These are phyloP conservation scores for Juglanconis juglandina DNA, from an alignment of 2,329 filamentous ascomycete species.

Conservation along the genomic window DNA sequence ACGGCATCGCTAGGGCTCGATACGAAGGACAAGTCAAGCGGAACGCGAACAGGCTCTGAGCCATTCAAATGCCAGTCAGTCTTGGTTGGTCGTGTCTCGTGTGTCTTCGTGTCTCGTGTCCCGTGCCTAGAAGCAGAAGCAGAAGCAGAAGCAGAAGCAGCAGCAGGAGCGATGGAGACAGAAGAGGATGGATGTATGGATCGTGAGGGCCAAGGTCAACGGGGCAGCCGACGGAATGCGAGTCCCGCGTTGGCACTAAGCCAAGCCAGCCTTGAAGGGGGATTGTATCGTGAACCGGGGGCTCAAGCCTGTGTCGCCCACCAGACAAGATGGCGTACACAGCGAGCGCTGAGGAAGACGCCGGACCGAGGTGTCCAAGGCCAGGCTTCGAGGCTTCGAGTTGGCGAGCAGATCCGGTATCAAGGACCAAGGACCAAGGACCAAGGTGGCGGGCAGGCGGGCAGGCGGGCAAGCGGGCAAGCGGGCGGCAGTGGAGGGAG, in stretches of 20 bases:
- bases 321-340: too few relatives aligned
- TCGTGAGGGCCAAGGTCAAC: neutral
- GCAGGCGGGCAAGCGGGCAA: neutral
- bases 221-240: neutral
- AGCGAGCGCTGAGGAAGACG: neutral
- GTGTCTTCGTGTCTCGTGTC: neutral
- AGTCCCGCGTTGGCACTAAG: too few relatives aligned
- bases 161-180: neutral
- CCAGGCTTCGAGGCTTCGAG: neutral
- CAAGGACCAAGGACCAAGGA: neutral
- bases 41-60: conserved; percentile 1
- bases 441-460: conserved; percentile 2
- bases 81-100: neutral
- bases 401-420: neutral
- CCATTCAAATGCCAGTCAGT: neutral
- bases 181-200: neutral
- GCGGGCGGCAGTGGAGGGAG: neutral
- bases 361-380: neutral
- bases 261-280: neutral
- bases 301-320: neutral
- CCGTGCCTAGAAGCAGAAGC: conserved; percentile 10
- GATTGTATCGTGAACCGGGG: neutral
- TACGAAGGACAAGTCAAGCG: neutral
- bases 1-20: conserved; percentile 14
- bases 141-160: neutral